Evolutionary conservation across 169 alveolate genomes (phyloP).

Genomic region (Plasmodium gallinaceum): DNA sequence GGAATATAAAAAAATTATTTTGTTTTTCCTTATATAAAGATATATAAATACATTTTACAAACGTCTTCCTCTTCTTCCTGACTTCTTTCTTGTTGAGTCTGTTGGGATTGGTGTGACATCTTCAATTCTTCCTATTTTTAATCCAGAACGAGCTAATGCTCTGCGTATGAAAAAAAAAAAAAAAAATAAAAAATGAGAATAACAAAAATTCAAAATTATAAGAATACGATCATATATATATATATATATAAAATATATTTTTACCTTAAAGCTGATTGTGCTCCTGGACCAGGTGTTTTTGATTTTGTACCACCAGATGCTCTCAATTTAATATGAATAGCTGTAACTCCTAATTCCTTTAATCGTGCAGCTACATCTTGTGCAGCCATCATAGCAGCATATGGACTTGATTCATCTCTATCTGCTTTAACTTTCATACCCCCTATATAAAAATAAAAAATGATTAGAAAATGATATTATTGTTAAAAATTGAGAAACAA

Average conservation of each 20-base stretch:
- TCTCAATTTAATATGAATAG: slow-evolving; percentile 98
- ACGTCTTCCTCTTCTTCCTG: slow-evolving; percentile 99
- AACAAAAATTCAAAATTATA: neutral
- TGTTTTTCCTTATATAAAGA: slow-evolving; percentile 10
- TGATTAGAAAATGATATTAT: neutral
- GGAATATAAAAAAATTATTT: neutral
- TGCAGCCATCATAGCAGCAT: slow-evolving; percentile 99
- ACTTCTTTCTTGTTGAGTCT: slow-evolving; percentile 98
- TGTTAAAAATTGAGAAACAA: neutral
- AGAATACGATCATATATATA: neutral
- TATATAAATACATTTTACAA: slow-evolving; percentile 84
- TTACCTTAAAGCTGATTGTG: slow-evolving; percentile 97
- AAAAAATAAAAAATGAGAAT: neutral
- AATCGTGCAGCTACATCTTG: slow-evolving; percentile 97
- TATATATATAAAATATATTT: neutral
- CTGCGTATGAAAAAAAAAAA: slow-evolving; percentile 79
- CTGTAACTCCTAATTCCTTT: slow-evolving; percentile 98
- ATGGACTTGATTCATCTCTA: slow-evolving; percentile 99
- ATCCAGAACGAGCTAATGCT: slow-evolving; percentile 99
- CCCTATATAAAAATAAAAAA: slow-evolving; percentile 78
- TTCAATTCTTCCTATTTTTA: slow-evolving; percentile 99
- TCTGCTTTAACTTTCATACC: slow-evolving; percentile 99
- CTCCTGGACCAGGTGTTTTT: slow-evolving; percentile 99
- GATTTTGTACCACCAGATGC: slow-evolving; percentile 98
- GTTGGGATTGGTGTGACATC: slow-evolving; percentile 99